Evolutionary conservation across 345 rosid species (phyloP).

Genomic region (Capsella bursapastoris): DNA sequence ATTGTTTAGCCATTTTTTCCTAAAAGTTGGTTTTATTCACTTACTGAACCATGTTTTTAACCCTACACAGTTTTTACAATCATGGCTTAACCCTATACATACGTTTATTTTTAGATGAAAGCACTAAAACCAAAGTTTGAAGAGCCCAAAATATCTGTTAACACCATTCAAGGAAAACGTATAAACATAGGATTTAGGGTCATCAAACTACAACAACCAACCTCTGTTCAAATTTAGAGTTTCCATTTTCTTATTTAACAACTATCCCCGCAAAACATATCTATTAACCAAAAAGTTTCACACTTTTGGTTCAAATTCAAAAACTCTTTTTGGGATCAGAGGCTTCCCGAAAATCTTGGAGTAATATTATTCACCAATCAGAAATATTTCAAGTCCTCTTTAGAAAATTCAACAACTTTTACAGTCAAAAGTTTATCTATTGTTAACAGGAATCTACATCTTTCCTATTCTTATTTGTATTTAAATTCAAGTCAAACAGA

Average conservation of each 20-base stretch:
- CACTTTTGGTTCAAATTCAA: slow-evolving; percentile 20
- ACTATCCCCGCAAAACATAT: slow-evolving; percentile 21
- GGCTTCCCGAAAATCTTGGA: slow-evolving; percentile 44
- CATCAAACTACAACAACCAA: slow-evolving; percentile 1
- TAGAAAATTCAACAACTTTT: slow-evolving; percentile 22
- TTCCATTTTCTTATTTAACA: slow-evolving; percentile 21
- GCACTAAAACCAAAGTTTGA: slow-evolving; percentile 4
- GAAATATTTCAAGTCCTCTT: neutral
- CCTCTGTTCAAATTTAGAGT: slow-evolving; percentile 34
- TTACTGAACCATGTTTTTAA: slow-evolving; percentile 16
- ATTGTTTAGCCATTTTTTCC: slow-evolving; percentile 2
- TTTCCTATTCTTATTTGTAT: neutral
- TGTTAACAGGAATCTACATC: slow-evolving; percentile 8
- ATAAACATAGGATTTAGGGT: slow-evolving; percentile 29
- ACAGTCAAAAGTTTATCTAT: slow-evolving; percentile 17
- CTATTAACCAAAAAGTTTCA: neutral
- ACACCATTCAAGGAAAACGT: slow-evolving; percentile 35
- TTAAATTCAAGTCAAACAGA: slow-evolving; percentile 24
- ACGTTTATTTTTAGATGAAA: neutral
- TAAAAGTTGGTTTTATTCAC: neutral
- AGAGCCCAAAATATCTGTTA: slow-evolving; percentile 45
- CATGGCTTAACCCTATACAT: no score
- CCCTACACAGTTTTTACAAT: neutral
- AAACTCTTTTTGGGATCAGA: neutral
- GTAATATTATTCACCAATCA: slow-evolving; percentile 35